Evolutionary conservation across 176 grass and related monocot genomes (phyloP), one percentile per base, ranked within the genome.

Genomic region (Hordeum marinum): DNA sequence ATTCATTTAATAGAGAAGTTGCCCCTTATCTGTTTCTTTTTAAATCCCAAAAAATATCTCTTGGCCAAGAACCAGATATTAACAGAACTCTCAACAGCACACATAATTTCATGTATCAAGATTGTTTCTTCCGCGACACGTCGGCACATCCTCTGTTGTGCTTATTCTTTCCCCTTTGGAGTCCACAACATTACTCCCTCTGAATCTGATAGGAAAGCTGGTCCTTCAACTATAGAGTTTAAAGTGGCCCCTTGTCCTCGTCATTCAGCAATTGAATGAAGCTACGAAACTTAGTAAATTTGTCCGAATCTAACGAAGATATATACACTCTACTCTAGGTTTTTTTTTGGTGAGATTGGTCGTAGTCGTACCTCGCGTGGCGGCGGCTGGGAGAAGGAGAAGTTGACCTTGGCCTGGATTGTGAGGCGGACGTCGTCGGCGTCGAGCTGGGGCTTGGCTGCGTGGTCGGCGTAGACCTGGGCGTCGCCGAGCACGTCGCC

Each of bases 371-470:
- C 94, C 97, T 96, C 97, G 74, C 97, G 94, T 52, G 97, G 91
- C 76, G 97, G 97, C 26, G 97, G 97, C 86, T 99, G 97, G 52
- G 94, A 99, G 84, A 96, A 99, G 80, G 92, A 96, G 87, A 90
- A 94, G 68, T 99, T 99, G 84, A 96, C 94, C 89, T 94, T 99
- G 78, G 91, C 91, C 86, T 99, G 97, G 65, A 94, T 92, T 45
- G 97, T 89, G 36, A 99, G 90, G 41, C 94, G 83, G 24, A 99
- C 86, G 83, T 99, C 97, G 68, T 99, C 94, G 50, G 94, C 82
- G 66, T 99, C 97, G 48, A 96, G 87, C 81, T 87, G 63, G 14
- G 86, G 4, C 89, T 96, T 99, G 0, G 88, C 90, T 2, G 96
- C 96, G 80, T 99, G 96, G 10, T 99, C 96, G 32, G 96, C 90